Base-by-base conservation (phyloP, 2,329 filamentous ascomycete species). In the Polychaeton citri region DNA sequence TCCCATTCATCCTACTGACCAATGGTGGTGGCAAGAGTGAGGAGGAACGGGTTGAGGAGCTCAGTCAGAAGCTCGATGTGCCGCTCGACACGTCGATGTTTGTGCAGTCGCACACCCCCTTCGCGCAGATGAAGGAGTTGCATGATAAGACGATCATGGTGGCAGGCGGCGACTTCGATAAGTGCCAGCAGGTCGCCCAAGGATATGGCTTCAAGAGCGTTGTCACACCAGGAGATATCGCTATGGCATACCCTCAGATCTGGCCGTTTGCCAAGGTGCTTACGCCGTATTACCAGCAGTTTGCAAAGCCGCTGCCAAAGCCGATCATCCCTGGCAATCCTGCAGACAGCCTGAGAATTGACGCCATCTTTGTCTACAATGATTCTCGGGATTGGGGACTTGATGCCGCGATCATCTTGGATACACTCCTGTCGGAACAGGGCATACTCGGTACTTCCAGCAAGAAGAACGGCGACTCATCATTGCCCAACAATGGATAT, bases 311-410 rank as follows among this genome's bases (percentile, higher is more conserved):
- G 1, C 63, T 82, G 0, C 76, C 77, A 0, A 51, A 47, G 6
- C 65, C 64, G 9, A 63, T 71, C 43, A 59, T 64, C 35, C 55
- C 68, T 24, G 34, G 34, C 28, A 62, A 66, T 40, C 66, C 58
- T 2, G 59, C 58, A 1, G 61, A 64, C 10, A 69, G 65, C 13
- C 68, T 88, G 33, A 86, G 84, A 48, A 80, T 98, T 47, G 85
- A 93, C 52, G 86, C 87, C 19, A 75, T 96, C 19, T 81, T 96
- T 51, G 81, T 95, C 5, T 95, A 88, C 69, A 93, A 94, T 57
- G 90, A 96, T 59, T 87, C 90, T 3, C 75, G 90, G 38, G 90
- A 98, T 64, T 98, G 90, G 90, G 86, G 82, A 1, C 70, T 95
- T 7, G 88, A 96, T 57, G 76, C 76, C 2, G 82, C 93, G 54